A percentile compares a stretch with the other conserved stretches of the same genome.
Evolutionary conservation across 1,139 yeast genomes (phyloP).

Genomic region (Geotrichum macrosporum): DNA sequence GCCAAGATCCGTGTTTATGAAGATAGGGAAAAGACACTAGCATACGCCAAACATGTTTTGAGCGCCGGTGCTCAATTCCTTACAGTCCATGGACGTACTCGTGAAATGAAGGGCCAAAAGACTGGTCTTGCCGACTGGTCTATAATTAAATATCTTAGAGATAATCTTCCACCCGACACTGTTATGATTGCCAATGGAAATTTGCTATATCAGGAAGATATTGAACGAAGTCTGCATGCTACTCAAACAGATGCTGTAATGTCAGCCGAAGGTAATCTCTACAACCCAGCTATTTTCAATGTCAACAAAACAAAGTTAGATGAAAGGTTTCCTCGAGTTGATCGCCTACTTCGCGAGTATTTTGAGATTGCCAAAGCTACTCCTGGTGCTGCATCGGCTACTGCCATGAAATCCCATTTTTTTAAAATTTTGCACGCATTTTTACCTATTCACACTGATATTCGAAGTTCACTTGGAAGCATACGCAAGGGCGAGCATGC

Average conservation of each 20-base stretch:
- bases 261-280: constrained; percentile 95
- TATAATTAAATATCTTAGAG: constrained; percentile 65
- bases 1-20: constrained; percentile 92
- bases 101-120: constrained; percentile 95
- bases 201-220: constrained; percentile 76
- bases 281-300: constrained; percentile 84
- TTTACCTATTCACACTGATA: constrained; percentile 65
- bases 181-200: constrained; percentile 95
- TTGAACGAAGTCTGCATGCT: constrained; percentile 57
- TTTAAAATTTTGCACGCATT: constrained; percentile 82
- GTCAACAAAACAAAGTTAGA: constrained; percentile 45
- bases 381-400: constrained; percentile 71
- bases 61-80: constrained; percentile 93
- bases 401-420: constrained; percentile 88
- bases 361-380: constrained; percentile 68
- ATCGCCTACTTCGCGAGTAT: constrained; percentile 75
- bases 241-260: constrained; percentile 85
- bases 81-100: constrained; percentile 91
- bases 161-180: constrained; percentile 73
- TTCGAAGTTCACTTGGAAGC: constrained; percentile 68
- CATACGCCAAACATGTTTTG: constrained; percentile 86
- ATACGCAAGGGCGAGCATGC: constrained; percentile 44
- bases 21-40: constrained; percentile 75
- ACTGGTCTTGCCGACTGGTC: constrained; percentile 97
- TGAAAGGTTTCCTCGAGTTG: constrained; percentile 79